Evolutionary conservation across 1,139 yeast species (phyloP).

Genomic region (Casaregolazyma suthepensis): DNA sequence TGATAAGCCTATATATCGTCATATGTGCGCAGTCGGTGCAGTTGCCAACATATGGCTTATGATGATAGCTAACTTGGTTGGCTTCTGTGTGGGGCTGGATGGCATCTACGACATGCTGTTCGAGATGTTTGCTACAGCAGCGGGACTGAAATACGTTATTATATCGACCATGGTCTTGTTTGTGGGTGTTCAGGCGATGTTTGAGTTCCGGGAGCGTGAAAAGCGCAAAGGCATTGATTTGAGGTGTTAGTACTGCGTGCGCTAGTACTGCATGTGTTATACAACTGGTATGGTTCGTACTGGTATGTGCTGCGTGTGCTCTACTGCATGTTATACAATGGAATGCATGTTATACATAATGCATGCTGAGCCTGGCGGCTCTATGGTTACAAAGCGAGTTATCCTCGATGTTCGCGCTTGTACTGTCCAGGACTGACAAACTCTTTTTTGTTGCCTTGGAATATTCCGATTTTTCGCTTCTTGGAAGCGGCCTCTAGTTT

Average conservation of each 20-base stretch:
- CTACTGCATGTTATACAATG: too few species aligned
- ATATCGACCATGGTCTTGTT: constrained; percentile 63
- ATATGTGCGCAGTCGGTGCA: constrained; percentile 80
- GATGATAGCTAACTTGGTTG: constrained; percentile 95
- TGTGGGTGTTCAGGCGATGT: constrained; percentile 89
- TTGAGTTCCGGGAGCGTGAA: constrained; percentile 83
- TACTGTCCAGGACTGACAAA: constrained; percentile 78
- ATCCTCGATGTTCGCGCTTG: constrained; percentile 37
- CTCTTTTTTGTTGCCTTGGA: constrained; percentile 46
- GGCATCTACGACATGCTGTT: constrained; percentile 63
- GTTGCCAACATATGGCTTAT: constrained; percentile 91
- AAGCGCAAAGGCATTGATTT: constrained; percentile 76
- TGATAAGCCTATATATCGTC: constrained; percentile 64
- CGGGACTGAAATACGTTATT: constrained; percentile 61
- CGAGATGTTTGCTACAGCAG: constrained; percentile 64
- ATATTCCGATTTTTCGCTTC: constrained; percentile 55
- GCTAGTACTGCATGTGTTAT: not conserved
- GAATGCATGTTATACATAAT: too few species aligned
- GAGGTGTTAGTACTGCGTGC: constrained; percentile 47
- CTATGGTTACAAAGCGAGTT: not conserved
- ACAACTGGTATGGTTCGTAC: too few species aligned
- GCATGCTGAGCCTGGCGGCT: not conserved
- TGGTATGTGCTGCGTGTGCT: too few species aligned
- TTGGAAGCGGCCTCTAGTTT: constrained; percentile 56
- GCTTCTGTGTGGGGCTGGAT: constrained; percentile 87